Conservation (phyloP, 495 filamentous ascomycete genomes). For the Cladorrhinum samala region DNA sequence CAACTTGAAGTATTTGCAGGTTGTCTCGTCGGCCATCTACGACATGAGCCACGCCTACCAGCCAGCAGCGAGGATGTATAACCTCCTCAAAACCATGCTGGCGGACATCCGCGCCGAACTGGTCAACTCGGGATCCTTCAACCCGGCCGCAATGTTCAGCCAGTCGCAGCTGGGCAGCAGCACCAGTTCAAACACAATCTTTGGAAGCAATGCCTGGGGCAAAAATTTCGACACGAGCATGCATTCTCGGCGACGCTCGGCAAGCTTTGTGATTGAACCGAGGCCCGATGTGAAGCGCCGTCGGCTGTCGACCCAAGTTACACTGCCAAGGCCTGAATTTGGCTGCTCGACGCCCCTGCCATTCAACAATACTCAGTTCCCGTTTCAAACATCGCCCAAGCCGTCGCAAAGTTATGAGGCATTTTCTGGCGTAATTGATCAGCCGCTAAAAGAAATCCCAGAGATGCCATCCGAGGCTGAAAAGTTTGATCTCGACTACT, state of each 20-base stretch:
- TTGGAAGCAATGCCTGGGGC: slow-evolving; percentile 10
- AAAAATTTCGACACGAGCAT: background rate
- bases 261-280: slow-evolving; percentile 2
- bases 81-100: slow-evolving; percentile 29
- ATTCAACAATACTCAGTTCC: background rate
- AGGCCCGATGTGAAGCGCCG: slow-evolving; percentile 14
- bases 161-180: slow-evolving; percentile 3
- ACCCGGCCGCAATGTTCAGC: slow-evolving; percentile 3
- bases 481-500: slow-evolving; percentile 19
- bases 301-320: slow-evolving; percentile 11
- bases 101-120: slow-evolving; percentile 29
- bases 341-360: slow-evolving; percentile 3
- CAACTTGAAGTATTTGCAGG: slow-evolving; percentile 33
- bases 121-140: slow-evolving; percentile 13
- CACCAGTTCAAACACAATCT: background rate
- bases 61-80: slow-evolving; percentile 30
- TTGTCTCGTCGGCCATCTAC: slow-evolving; percentile 35
- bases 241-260: background rate
- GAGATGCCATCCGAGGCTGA: background rate
- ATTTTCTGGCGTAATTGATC: background rate
- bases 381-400: slow-evolving; percentile 11
- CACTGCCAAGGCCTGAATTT: background rate
- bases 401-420: slow-evolving; percentile 5
- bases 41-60: slow-evolving; percentile 38
- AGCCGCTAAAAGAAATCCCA: background rate